Evolutionary conservation across 2,329 filamentous ascomycete species (phyloP).

Genomic region (Calonectria multiphialidica): DNA sequence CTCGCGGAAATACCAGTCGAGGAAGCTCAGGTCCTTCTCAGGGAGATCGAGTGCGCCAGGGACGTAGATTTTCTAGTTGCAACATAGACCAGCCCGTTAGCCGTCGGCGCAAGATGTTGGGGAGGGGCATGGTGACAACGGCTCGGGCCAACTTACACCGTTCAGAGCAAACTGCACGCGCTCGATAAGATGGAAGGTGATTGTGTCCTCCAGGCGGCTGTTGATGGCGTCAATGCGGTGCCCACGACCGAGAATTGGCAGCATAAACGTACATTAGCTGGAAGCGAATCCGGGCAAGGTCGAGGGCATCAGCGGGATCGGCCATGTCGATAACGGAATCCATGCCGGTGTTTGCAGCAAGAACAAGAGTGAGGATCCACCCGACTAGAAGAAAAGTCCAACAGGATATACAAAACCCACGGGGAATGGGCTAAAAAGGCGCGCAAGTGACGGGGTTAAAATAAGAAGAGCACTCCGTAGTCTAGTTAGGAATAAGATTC

Average conservation of each 20-base stretch:
- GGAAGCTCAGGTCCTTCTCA: slow-evolving; percentile 79
- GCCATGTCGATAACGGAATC: slow-evolving; percentile 91
- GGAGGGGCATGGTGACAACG: slow-evolving; percentile 28
- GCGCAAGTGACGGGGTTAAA: not conserved
- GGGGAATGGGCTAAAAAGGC: not conserved
- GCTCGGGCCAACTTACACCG: slow-evolving; percentile 49
- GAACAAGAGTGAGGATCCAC: not conserved
- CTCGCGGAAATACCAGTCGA: slow-evolving; percentile 93
- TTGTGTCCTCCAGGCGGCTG: slow-evolving; percentile 96
- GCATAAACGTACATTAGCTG: slow-evolving; percentile 80
- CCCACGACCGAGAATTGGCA: not conserved
- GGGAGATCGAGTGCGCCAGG: slow-evolving; percentile 86
- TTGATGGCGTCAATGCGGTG: slow-evolving; percentile 25
- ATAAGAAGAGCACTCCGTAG: not conserved
- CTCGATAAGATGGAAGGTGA: slow-evolving; percentile 97
- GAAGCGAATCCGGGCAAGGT: slow-evolving; percentile 92
- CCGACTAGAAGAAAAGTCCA: not conserved
- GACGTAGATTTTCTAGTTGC: slow-evolving; percentile 77
- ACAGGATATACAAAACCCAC: not conserved
- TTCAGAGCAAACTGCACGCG: slow-evolving; percentile 98
- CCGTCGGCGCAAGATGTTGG: slow-evolving; percentile 12
- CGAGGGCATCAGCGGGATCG: slow-evolving; percentile 86
- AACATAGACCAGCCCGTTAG: slow-evolving; percentile 24
- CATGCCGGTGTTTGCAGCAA: slow-evolving; percentile 65
- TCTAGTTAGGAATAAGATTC: not conserved